These are phyloP conservation scores for Epichloe gansuensis DNA, from an alignment of 2,329 filamentous ascomycete genomes.

Conservation along the genomic window DNA sequence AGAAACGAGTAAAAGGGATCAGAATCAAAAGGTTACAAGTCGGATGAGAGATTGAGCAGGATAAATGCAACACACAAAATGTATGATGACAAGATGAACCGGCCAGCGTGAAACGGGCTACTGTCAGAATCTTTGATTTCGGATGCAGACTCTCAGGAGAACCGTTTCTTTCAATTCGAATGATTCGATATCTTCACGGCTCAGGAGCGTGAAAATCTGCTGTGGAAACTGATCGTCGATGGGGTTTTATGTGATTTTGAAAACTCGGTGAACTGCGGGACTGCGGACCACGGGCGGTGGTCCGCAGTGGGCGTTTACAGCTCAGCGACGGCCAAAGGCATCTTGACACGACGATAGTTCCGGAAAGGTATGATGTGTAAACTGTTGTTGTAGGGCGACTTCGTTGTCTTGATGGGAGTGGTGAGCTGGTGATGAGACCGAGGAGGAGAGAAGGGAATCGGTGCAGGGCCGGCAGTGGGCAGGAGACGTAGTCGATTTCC, in stretches of 20 bases:
- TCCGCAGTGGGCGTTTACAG: conserved; percentile 86
- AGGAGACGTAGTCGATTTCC: conserved; percentile 9
- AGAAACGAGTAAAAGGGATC: neutral
- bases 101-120: conserved; percentile 19
- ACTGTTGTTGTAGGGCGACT: conserved; percentile 36
- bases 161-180: conserved; percentile 11
- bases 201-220: conserved; percentile 36
- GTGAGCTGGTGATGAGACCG: conserved; percentile 19
- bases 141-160: conserved; percentile 27
- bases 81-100: conserved; percentile 5
- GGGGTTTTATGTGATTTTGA: conserved; percentile 24
- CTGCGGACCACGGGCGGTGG: conserved; percentile 50
- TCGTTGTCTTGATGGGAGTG: conserved; percentile 45
- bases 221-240: conserved; percentile 56
- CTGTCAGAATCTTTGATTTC: conserved; percentile 21
- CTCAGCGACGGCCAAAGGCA: conserved; percentile 73
- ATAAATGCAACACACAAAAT: neutral
- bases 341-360: conserved; percentile 60
- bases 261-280: conserved; percentile 76
- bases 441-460: conserved; percentile 16
- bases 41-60: neutral
- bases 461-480: conserved; percentile 5
- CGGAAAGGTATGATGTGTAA: conserved; percentile 23
- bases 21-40: neutral
- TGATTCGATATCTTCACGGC: conserved; percentile 8